phyloP scores from a whole-genome alignment of 257 asterid genomes.

The Solanum microdontum region DNA sequence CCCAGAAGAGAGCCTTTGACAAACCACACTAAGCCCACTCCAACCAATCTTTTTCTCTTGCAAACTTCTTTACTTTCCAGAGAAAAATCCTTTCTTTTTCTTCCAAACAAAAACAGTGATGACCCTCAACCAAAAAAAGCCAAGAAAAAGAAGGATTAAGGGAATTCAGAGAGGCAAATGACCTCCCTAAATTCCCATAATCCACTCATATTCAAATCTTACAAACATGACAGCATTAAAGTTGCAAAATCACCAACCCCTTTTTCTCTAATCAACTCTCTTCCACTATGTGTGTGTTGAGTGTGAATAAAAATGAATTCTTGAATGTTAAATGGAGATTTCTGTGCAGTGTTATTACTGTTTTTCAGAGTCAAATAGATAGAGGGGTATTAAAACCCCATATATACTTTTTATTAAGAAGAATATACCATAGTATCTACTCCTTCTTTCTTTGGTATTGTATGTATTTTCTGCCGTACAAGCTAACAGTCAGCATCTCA shows the following conservation, averaged over 20 bases:
- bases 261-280: neutral
- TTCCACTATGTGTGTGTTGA: neutral
- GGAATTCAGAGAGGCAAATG: constrained; percentile 66
- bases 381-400: neutral
- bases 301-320: neutral
- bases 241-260: neutral
- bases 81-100: neutral
- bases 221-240: constrained; percentile 34
- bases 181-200: constrained; percentile 73
- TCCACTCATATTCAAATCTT: constrained; percentile 44
- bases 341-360: neutral
- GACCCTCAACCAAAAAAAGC: neutral
- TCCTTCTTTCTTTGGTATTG: neutral
- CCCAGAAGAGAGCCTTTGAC: neutral
- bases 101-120: neutral
- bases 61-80: neutral
- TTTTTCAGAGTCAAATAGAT: neutral
- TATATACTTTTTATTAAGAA: neutral
- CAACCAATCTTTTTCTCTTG: neutral
- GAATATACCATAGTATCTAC: constrained; percentile 56
- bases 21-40: neutral
- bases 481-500: neutral
- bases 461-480: neutral
- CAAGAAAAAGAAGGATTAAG: constrained; percentile 5
- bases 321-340: constrained; percentile 5